Percentiles rank a stretch among this genome's conserved stretches.
Evolutionary conservation across 179 eudicot species (phyloP).

Genomic region (Camellia oleifera): DNA sequence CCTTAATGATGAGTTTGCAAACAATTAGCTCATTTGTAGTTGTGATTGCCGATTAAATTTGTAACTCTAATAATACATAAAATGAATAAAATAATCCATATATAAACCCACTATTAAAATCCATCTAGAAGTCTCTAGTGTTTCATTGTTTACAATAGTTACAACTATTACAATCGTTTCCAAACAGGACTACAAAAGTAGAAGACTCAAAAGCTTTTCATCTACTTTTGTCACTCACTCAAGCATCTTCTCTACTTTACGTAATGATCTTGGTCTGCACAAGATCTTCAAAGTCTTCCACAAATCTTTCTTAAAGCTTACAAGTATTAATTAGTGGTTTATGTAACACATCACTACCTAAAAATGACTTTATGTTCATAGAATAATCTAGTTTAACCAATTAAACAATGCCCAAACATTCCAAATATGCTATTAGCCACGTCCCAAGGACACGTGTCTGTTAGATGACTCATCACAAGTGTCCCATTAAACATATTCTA

Average conservation of each 20-base stretch:
- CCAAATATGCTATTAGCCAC: not conserved
- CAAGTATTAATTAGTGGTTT: not conserved
- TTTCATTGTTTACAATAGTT: too few relatives aligned
- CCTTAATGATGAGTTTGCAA: too few relatives aligned
- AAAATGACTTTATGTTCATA: constrained; percentile 22
- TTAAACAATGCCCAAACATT: constrained; percentile 7
- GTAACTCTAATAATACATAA: too few relatives aligned
- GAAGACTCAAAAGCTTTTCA: too few relatives aligned
- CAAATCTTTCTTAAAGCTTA: constrained; percentile 12
- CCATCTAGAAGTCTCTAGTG: too few relatives aligned
- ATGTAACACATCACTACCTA: constrained; percentile 29
- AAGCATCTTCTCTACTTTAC: not conserved
- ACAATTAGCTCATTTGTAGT: too few relatives aligned
- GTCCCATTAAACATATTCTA: constrained; percentile 11
- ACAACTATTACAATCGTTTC: too few relatives aligned
- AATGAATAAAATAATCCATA: too few relatives aligned
- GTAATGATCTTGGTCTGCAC: not conserved
- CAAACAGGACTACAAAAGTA: too few relatives aligned
- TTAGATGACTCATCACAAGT: constrained; percentile 21
- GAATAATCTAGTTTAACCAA: constrained; percentile 14
- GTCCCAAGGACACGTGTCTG: constrained; percentile 26
- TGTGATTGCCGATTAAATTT: too few relatives aligned
- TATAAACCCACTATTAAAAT: too few relatives aligned
- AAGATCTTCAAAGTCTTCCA: constrained; percentile 9
- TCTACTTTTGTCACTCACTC: not conserved